Evolutionary conservation across 148 eudicot species (phyloP), one percentile per base, ranked within the genome.

Genomic region (Spergularia bocconei): DNA sequence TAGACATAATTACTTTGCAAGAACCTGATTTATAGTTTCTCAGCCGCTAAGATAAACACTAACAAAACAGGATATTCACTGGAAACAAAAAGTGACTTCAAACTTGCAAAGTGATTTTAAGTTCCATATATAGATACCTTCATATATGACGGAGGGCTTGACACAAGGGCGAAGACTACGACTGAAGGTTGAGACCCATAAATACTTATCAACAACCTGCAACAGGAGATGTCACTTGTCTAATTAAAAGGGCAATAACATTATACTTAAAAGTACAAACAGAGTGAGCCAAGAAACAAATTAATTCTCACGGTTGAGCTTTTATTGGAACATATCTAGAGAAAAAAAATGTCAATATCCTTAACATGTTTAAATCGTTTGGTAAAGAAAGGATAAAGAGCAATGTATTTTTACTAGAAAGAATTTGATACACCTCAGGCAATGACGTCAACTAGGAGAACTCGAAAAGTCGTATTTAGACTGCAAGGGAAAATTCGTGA

Each of bases 81-180:
- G 47, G 67, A 63, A 41, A 63, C 44, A 52, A 11, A 67, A 16
- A 64, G 53, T 51, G 58, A 66, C 59, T 19, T 23, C n/a, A 59
- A 66, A 64, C 15, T 29, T 29, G 36, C 36, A 29, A 29, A 29
- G 36, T 20, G 13, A 62, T 38, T 13, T 59, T 7, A 21, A 56
- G 13, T 41, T 63, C 29, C 70, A 39, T n/a, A n/a, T n/a, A n/a
- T 12, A 64, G 20, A 44, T 66, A 93, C 98, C 98, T 93, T 83
- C 79, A 78, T 91, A 91, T 78, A 76, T 85, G 66, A 87, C 60
- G 47, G 93, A 86, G 57, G 92, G 93, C 69, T 85, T 75, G 48
- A 85, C 85, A 81, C 98, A 93, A 29, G 85, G 86, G 41, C 66
- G 86, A 64, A 93, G 81, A 71, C 88, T 85, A 77, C 70, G 67